Evolutionary conservation across 208 protist genomes (phyloP), one percentile per base, ranked within the genome.

Genomic region (Leishmania turanica): DNA sequence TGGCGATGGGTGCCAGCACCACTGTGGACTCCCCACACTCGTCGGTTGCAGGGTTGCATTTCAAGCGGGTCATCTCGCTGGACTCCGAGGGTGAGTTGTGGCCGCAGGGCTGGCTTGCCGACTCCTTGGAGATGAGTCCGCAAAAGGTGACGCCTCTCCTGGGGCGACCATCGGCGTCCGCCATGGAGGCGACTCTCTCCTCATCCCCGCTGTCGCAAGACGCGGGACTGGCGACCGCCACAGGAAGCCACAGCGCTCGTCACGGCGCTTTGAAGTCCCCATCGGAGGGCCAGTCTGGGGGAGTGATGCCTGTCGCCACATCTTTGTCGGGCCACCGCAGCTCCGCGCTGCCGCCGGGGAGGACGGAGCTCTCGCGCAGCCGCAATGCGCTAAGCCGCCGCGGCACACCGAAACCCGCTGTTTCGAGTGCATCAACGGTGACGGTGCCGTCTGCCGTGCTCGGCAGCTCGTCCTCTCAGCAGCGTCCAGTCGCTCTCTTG

Each of bases 91-190:
- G 60, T 27, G 82, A 77, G 40, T 66, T 72, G 27, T 85, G 82
- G 82, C 77, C 65, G 31, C 82, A 75, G 24, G 82, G 77, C 21
- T 85, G 77, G 62, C 53, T 85, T 62, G 77, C 77, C 42, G 82
- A 85, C 82, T 85, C 82, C 21, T 60, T 85, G 1, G 82, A 85
- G 37, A 81, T 81, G 82, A 85, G 77, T 71, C 82, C 73, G 60
- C 73, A 68, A 5, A 85, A 78, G 62, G 51, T 49, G 21, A 37
- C 34, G 62, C 51, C 70, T 21, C 70, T 75, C n/a, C n/a, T 47
- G 47, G 62, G 77, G 49, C 82, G 77, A 27, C 56, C 62, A 31
- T 75, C 47, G 24, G 51, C 62, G 34, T 51, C 51, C n/a, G 53
- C 72, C 24, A 66, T 49, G 76, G 74, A 78, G 49, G 45, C n/a